Evolutionary conservation across 176 grass and related monocot species (phyloP).

Genomic region (Oryza brachyantha): DNA sequence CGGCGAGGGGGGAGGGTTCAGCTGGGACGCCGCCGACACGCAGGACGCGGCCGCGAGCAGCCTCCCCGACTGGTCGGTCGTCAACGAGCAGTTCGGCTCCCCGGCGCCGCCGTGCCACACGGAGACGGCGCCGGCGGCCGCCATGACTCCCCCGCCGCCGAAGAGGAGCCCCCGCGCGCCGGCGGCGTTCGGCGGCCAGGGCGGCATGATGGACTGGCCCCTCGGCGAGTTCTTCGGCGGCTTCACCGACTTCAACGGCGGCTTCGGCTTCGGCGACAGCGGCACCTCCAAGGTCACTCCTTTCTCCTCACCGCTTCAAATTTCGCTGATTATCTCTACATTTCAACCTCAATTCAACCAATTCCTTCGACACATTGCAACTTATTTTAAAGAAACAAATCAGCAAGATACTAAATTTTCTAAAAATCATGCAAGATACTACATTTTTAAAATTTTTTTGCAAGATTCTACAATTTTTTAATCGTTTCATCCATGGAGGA

Average conservation of each 20-base stretch:
- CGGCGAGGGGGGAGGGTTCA: conserved; percentile 17
- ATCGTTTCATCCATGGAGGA: neutral
- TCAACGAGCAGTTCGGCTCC: conserved; percentile 35
- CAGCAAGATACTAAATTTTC: neutral
- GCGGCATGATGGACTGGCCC: conserved; percentile 57
- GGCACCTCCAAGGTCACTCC: conserved; percentile 63
- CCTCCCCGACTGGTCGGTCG: conserved; percentile 35
- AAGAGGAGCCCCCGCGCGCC: conserved; percentile 38
- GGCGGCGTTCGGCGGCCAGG: conserved; percentile 16
- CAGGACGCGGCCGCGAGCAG: neutral
- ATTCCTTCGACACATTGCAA: neutral
- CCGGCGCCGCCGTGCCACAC: neutral
- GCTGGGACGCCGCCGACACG: conserved; percentile 13
- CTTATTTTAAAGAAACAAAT: too few species aligned
- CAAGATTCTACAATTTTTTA: neutral
- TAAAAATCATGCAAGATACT: neutral
- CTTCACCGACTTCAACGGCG: conserved; percentile 47
- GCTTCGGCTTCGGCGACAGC: conserved; percentile 56
- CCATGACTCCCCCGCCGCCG: neutral
- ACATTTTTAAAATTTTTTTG: too few species aligned
- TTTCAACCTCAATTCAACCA: neutral
- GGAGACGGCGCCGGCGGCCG: too few species aligned
- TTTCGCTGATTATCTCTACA: neutral
- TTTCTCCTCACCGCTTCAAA: neutral
- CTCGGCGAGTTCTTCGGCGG: conserved; percentile 75